Conservation (phyloP, 306 rosid species). For the Cicer bijugum region DNA sequence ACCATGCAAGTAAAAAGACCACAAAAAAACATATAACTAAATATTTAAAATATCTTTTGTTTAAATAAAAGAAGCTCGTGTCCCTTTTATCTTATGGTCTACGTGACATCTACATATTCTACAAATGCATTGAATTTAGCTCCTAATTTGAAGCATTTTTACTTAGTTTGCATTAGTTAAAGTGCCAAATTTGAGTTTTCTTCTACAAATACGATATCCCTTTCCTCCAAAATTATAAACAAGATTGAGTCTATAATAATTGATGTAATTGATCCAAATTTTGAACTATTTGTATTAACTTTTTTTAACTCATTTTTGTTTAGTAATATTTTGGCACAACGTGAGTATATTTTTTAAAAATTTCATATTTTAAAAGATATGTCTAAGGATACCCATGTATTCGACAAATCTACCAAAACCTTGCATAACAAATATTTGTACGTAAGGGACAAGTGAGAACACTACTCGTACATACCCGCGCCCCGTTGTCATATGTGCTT, state of each 20-base stretch:
- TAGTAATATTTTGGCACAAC: no score
- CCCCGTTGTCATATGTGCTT: background rate
- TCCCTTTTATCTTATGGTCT: conserved; percentile 2
- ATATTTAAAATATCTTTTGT: conserved; percentile 2
- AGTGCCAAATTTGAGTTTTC: background rate
- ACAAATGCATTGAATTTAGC: background rate
- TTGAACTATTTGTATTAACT: no score
- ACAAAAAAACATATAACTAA: background rate
- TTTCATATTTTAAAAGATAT: background rate
- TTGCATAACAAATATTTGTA: no score
- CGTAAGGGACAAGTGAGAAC: background rate
- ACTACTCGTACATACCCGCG: background rate
- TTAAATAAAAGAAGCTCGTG: conserved; percentile 7
- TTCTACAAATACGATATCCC: background rate
- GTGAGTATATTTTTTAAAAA: background rate
- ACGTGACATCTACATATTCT: background rate
- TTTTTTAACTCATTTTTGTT: no score
- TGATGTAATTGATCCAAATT: no score
- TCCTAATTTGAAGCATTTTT: background rate
- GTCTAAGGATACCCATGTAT: no score
- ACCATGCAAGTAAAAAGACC: background rate
- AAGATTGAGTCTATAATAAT: no score
- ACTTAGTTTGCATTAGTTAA: background rate
- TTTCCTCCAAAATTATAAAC: no score
- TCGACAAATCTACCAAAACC: no score